These are phyloP conservation scores for Myxozyma neotropica DNA, from an alignment of 805 yeast genomes.

Conservation along the genomic window DNA sequence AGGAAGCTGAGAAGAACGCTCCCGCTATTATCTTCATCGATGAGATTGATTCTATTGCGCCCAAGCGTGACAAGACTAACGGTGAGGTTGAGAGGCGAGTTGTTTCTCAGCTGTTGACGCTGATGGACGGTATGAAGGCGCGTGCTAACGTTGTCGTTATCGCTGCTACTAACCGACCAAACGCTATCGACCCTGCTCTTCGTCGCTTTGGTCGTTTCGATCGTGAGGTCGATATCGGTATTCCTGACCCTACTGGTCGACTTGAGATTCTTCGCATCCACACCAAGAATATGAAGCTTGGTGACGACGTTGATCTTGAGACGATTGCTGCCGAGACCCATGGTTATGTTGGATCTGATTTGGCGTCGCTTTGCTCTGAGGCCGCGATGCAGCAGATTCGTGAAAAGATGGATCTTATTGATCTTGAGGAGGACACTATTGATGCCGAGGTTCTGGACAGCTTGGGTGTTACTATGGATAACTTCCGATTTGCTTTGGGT, in stretches of 20 bases:
- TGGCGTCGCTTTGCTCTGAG: slow-evolving; percentile 98
- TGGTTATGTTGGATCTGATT: slow-evolving; percentile 99
- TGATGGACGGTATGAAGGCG: slow-evolving; percentile 99
- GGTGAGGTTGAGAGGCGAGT: slow-evolving; percentile 99
- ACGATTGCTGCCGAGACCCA: slow-evolving; percentile 96
- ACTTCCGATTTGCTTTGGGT: slow-evolving; percentile 96
- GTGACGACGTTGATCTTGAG: slow-evolving; percentile 93
- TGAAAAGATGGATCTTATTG: slow-evolving; percentile 98
- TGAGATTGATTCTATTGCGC: slow-evolving; percentile 98
- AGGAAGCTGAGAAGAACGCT: slow-evolving; percentile 98
- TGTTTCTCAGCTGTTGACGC: slow-evolving; percentile 93
- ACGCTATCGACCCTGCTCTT: slow-evolving; percentile 81
- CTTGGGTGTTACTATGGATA: slow-evolving; percentile 97
- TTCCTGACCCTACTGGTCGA: slow-evolving; percentile 98
- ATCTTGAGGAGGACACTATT: slow-evolving; percentile 92
- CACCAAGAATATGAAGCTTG: slow-evolving; percentile 97
- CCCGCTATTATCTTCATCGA: slow-evolving; percentile 97
- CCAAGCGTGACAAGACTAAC: slow-evolving; percentile 99
- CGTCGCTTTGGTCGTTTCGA: slow-evolving; percentile 86
- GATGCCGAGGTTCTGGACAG: slow-evolving; percentile 97
- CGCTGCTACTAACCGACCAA: slow-evolving; percentile 94
- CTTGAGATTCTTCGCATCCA: slow-evolving; percentile 95
- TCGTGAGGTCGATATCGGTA: slow-evolving; percentile 84
- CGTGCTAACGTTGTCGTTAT: slow-evolving; percentile 96
- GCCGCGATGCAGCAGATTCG: slow-evolving; percentile 99